These are phyloP conservation scores for Lachnellula cervina DNA, from an alignment of 2,329 filamentous ascomycete genomes.

Conservation along the genomic window DNA sequence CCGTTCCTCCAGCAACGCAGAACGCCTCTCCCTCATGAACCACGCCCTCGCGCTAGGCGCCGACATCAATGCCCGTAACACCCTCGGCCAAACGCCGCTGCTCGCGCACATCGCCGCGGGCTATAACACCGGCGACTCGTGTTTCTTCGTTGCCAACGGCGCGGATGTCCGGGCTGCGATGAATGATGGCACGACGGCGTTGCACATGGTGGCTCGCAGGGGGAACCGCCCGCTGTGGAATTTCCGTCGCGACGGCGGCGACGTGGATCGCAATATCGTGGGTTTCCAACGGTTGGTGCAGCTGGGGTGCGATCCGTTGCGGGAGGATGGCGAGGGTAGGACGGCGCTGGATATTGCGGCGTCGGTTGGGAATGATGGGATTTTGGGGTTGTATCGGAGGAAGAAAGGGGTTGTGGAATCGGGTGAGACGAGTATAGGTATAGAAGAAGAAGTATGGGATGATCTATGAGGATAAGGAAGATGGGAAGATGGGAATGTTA, in stretches of 20 bases:
- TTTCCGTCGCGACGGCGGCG: background rate
- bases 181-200: background rate
- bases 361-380: slow-evolving; percentile 9
- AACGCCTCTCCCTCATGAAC: background rate
- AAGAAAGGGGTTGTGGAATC: background rate
- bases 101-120: background rate
- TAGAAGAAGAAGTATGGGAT: too few species aligned
- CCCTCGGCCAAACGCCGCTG: background rate
- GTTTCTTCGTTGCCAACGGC: background rate
- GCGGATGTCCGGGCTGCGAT: background rate
- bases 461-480: too few species aligned
- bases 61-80: slow-evolving; percentile 12
- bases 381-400: slow-evolving; percentile 14
- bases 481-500: too few species aligned
- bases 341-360: slow-evolving; percentile 16
- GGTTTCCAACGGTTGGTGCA: slow-evolving; percentile 3
- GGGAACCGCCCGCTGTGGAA: background rate
- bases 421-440: too few species aligned
- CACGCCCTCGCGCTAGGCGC: slow-evolving; percentile 4
- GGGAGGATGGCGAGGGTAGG: slow-evolving; percentile 14
- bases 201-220: background rate
- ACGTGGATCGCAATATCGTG: background rate
- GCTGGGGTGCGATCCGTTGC: slow-evolving; percentile 8
- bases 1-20: background rate
- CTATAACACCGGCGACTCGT: background rate